A percentile compares a stretch with the other conserved stretches of the same genome.
These are phyloP conservation scores for Areca catechu DNA, from an alignment of 176 grass and related monocot genomes.

Conservation along the genomic window DNA sequence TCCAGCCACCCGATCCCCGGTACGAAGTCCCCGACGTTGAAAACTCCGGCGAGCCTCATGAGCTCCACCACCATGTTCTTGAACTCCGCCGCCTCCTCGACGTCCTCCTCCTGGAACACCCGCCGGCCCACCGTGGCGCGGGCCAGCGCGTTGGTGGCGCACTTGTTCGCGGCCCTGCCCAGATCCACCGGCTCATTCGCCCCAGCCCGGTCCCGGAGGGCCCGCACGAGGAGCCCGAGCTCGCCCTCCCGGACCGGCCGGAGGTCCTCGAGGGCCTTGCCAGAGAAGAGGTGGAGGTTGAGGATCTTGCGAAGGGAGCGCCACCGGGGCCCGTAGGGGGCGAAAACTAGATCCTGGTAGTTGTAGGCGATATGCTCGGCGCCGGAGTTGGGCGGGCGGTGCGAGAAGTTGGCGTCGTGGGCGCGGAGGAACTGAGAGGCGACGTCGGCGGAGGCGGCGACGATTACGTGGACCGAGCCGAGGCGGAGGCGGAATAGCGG, in stretches of 20 bases:
- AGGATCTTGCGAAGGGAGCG: slow-evolving; percentile 53
- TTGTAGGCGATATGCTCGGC: slow-evolving; percentile 72
- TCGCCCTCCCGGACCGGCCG: slow-evolving; percentile 30
- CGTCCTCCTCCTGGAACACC: slow-evolving; percentile 24
- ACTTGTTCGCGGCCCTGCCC: slow-evolving; percentile 38
- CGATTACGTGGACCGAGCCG: slow-evolving; percentile 44
- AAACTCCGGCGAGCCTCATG: slow-evolving; percentile 10
- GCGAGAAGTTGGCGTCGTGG: slow-evolving; percentile 62
- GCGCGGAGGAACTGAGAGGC: slow-evolving; percentile 49
- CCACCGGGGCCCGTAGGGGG: slow-evolving; percentile 60
- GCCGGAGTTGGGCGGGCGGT: slow-evolving; percentile 52
- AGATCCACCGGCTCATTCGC: slow-evolving; percentile 9
- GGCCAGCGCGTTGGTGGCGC: slow-evolving; percentile 51
- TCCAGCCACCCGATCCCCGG: slow-evolving; percentile 14
- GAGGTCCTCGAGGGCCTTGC: slow-evolving; percentile 43
- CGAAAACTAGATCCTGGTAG: slow-evolving; percentile 78
- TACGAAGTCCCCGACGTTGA: slow-evolving; percentile 20
- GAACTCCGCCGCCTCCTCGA: slow-evolving; percentile 1
- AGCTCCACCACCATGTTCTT: slow-evolving; percentile 21
- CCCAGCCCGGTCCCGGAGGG: neutral
- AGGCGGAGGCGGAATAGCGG: slow-evolving; percentile 54
- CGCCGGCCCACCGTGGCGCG: slow-evolving; percentile 42
- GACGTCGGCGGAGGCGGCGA: slow-evolving; percentile 33
- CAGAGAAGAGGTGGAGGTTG: slow-evolving; percentile 51
- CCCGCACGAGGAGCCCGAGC: slow-evolving; percentile 33